Conservation (phyloP, 345 rosid genomes). For the Triadica sebifera region DNA sequence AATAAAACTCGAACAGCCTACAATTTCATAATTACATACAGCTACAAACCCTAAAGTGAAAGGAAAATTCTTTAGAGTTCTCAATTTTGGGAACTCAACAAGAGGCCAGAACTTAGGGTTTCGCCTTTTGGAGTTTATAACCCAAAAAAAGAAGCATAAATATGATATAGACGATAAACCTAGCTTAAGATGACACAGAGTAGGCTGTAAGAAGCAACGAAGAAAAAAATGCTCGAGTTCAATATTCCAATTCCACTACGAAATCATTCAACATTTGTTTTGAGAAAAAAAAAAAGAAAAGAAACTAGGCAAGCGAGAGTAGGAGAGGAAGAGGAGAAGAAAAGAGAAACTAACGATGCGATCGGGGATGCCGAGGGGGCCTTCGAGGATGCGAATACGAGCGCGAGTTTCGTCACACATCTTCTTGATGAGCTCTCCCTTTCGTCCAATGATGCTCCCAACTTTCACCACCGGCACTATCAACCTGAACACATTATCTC, state of each 20-base stretch:
- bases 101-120: slow-evolving; percentile 5
- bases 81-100: not conserved
- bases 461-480: slow-evolving; percentile 72
- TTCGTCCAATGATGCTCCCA: slow-evolving; percentile 83
- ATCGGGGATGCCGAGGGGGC: slow-evolving; percentile 56
- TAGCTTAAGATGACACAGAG: not conserved
- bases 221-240: not conserved
- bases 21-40: not conserved
- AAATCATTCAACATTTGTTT: not conserved
- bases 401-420: slow-evolving; percentile 89
- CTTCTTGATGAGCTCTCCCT: slow-evolving; percentile 84
- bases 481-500: slow-evolving; percentile 72
- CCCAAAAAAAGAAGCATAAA: not conserved
- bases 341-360: slow-evolving; percentile 53
- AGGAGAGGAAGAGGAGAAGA: not conserved
- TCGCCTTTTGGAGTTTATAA: not conserved
- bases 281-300: not conserved
- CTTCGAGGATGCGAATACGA: slow-evolving; percentile 78
- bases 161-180: not conserved
- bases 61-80: not conserved
- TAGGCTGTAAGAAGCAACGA: not conserved
- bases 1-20: not conserved
- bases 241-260: not conserved
- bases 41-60: not conserved
- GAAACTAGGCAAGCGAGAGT: not conserved